Evolutionary conservation across 305 asterid species (phyloP).

Genomic region (Caryopteris hybrid): DNA sequence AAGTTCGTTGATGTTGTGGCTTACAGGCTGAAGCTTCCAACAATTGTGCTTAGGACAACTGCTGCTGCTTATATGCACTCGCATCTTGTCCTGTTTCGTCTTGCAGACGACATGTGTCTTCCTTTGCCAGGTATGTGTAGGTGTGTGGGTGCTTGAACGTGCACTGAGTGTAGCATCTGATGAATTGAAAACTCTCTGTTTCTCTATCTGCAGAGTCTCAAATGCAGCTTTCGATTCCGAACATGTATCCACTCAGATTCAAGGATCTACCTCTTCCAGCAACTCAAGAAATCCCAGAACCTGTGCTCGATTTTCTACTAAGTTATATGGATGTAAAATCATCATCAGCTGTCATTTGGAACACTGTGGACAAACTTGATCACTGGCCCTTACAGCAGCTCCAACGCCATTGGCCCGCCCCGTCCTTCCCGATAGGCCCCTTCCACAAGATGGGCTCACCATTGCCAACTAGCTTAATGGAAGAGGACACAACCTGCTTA

Average conservation of each 20-base stretch:
- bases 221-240: slow-evolving; percentile 24
- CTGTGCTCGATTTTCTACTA: not conserved
- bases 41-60: slow-evolving; percentile 28
- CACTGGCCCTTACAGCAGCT: slow-evolving; percentile 19
- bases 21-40: slow-evolving; percentile 20
- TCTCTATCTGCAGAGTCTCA: slow-evolving; percentile 26
- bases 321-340: slow-evolving; percentile 21
- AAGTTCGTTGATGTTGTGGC: slow-evolving; percentile 32
- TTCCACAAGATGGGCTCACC: slow-evolving; percentile 37
- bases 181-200: not conserved
- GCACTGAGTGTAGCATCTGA: not conserved
- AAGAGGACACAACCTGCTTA: slow-evolving; percentile 34
- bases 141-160: no score
- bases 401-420: slow-evolving; percentile 21
- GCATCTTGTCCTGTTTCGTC: slow-evolving; percentile 4
- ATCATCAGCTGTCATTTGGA: slow-evolving; percentile 41
- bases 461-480: slow-evolving; percentile 24
- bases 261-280: slow-evolving; percentile 34
- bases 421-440: slow-evolving; percentile 45
- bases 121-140: slow-evolving; percentile 41
- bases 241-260: slow-evolving; percentile 31
- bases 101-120: not conserved
- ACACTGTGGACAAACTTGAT: slow-evolving; percentile 38
- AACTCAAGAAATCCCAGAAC: slow-evolving; percentile 3
- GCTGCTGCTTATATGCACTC: slow-evolving; percentile 24